A percentile compares a stretch with the other conserved stretches of the same genome.
phyloP scores from a whole-genome alignment of 148 eudicot genomes.

The Cornus controversa region DNA sequence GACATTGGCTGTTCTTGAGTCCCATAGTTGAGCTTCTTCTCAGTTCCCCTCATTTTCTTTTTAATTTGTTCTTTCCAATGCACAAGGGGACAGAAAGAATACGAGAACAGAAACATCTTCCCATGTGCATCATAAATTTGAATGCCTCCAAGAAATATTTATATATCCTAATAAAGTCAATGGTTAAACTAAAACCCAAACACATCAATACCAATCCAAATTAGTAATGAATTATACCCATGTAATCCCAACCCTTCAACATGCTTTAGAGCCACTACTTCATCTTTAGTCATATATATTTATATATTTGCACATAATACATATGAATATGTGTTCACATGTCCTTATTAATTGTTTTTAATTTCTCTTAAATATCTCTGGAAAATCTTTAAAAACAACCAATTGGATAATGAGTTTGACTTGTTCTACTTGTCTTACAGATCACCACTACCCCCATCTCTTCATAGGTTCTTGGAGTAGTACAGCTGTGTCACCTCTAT shows the following conservation, averaged over 20 bases:
- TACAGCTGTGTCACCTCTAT: background rate
- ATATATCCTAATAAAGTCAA: background rate
- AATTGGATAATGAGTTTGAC: conserved; percentile 9
- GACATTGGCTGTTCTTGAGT: background rate
- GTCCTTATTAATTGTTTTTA: background rate
- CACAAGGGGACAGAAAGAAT: conserved; percentile 15
- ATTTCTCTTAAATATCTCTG: background rate
- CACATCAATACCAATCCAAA: background rate
- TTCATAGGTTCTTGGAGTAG: background rate
- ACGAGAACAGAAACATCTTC: background rate
- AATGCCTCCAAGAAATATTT: background rate
- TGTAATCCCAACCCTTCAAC: conserved; percentile 12
- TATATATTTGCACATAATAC: too few species aligned
- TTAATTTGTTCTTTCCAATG: conserved; percentile 18
- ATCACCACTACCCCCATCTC: background rate
- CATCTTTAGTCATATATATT: too few species aligned
- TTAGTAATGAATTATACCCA: background rate
- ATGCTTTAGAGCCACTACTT: conserved; percentile 16
- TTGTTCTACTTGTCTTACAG: background rate
- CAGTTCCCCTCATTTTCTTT: background rate
- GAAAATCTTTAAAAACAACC: background rate
- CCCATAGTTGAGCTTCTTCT: background rate
- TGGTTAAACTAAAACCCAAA: background rate
- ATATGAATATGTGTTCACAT: background rate
- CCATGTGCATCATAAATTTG: background rate